A percentile compares a stretch with the other conserved stretches of the same genome.
These are phyloP conservation scores for Candida namnaoensis DNA, from an alignment of 805 yeast species.

Conservation along the genomic window DNA sequence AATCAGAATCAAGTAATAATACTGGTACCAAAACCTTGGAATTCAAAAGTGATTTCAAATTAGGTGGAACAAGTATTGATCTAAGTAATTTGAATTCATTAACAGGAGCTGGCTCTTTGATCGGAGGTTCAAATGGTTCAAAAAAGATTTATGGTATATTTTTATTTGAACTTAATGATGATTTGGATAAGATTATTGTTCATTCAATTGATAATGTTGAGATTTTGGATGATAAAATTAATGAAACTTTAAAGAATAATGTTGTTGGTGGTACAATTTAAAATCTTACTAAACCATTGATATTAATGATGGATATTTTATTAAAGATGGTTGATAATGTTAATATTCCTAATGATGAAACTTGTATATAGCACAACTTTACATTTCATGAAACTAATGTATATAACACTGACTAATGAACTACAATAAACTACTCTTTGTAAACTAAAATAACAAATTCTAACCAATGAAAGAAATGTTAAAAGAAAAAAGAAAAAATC, in stretches of 20 bases:
- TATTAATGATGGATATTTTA: no score
- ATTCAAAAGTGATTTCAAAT: background rate
- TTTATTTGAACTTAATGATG: constrained; percentile 52
- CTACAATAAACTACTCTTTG: no score
- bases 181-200: constrained; percentile 45
- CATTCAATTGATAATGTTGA: constrained; percentile 65
- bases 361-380: no score
- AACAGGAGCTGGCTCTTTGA: background rate
- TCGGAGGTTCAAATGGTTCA: background rate
- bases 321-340: no score
- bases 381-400: no score
- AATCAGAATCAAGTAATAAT: constrained; percentile 19
- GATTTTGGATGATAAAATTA: constrained; percentile 34
- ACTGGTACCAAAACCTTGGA: background rate
- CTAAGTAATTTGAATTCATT: constrained; percentile 1
- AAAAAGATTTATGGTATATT: constrained; percentile 41
- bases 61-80: background rate
- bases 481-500: no score
- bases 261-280: background rate
- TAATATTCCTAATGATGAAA: no score
- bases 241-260: background rate
- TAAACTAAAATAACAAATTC: no score
- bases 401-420: no score
- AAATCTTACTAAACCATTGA: no score
- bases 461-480: no score